Conservation (phyloP, 225 moss, liverwort and hornwort species). For the Physcomitrellopsis africana region DNA sequence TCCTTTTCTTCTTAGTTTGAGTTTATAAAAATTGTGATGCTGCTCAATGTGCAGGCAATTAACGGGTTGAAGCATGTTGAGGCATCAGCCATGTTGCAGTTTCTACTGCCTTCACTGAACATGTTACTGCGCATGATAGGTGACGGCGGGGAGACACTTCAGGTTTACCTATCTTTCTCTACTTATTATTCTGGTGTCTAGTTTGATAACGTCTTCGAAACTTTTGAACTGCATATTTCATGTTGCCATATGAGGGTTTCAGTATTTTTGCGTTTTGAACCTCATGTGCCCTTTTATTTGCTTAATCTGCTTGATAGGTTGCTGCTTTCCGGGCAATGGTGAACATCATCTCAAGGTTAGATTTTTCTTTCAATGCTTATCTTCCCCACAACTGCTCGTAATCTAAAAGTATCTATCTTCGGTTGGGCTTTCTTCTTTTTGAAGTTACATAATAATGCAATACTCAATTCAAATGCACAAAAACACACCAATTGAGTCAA, state of each 20-base stretch:
- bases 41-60: conserved; percentile 56
- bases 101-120: conserved; percentile 77
- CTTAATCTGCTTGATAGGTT: conserved; percentile 48
- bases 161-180: conserved; percentile 42
- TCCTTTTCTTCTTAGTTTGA: not conserved
- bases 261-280: not conserved
- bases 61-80: conserved; percentile 86
- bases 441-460: no score
- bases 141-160: conserved; percentile 80
- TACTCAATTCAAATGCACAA: no score
- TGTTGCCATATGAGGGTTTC: not conserved
- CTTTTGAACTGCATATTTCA: not conserved
- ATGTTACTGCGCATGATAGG: conserved; percentile 90
- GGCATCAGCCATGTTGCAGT: conserved; percentile 78
- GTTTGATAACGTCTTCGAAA: not conserved
- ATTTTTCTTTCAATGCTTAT: conserved; percentile 1
- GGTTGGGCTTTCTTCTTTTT: no score
- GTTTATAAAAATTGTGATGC: not conserved
- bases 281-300: not conserved
- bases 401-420: not conserved
- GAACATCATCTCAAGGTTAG: conserved; percentile 74
- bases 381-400: not conserved
- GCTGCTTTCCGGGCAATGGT: conserved; percentile 89
- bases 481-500: no score
- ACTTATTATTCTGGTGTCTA: not conserved